phyloP scores from a whole-genome alignment of 352 stramenopile genomes.

The Pythium grandisporangium region DNA sequence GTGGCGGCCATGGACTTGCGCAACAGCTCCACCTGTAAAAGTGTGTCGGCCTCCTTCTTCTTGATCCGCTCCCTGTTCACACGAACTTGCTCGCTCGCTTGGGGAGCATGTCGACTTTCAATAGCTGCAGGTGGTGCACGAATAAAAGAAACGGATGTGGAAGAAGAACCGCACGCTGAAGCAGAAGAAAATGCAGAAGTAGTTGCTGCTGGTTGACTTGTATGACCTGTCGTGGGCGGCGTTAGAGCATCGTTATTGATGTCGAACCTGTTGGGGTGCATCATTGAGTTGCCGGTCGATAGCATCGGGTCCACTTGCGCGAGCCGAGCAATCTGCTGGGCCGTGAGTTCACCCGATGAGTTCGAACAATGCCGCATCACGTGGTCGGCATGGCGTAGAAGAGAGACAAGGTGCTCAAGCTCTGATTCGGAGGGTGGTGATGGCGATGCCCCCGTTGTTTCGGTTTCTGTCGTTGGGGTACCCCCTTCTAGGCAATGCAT shows the following conservation, averaged over 20 bases:
- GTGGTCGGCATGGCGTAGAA: slow-evolving; percentile 8
- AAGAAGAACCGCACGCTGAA: too few relatives aligned
- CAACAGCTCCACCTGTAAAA: slow-evolving; percentile 35
- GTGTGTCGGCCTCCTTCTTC: slow-evolving; percentile 27
- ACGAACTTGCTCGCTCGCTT: neutral
- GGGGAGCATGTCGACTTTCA: too few relatives aligned
- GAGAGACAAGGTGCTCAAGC: neutral
- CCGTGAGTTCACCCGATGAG: slow-evolving; percentile 12
- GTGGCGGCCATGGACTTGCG: neutral
- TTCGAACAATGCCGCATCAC: slow-evolving; percentile 4
- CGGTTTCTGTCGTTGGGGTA: neutral
- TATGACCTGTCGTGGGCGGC: too few relatives aligned
- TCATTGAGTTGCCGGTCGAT: too few relatives aligned
- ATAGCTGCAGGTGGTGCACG: too few relatives aligned
- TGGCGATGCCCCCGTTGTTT: neutral
- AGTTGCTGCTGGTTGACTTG: too few relatives aligned
- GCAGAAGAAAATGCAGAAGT: too few relatives aligned
- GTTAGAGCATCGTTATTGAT: too few relatives aligned
- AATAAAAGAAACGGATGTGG: too few relatives aligned
- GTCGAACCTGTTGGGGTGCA: too few relatives aligned
- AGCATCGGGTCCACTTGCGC: slow-evolving; percentile 18
- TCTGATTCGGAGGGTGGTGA: neutral
- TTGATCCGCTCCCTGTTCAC: slow-evolving; percentile 25
- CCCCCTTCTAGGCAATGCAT: slow-evolving; percentile 40
- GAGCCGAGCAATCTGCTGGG: slow-evolving; percentile 19